Conservation (phyloP, 768 basidiomycete species). For the Boletus fagicola region DNA sequence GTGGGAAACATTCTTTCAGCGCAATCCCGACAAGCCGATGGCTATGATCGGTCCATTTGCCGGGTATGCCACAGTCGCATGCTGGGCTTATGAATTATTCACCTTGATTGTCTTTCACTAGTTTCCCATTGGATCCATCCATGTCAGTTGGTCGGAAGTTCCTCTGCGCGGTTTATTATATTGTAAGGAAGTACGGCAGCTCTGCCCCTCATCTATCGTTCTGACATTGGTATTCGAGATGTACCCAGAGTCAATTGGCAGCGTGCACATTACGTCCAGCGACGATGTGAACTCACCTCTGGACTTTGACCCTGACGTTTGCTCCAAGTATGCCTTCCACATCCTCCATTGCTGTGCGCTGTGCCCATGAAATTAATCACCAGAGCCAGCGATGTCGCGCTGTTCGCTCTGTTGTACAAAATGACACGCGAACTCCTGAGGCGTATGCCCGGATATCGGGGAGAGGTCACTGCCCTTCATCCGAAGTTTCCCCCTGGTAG, state of each 20-base stretch:
- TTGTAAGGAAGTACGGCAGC: conserved; percentile 23
- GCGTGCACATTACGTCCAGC: conserved; percentile 46
- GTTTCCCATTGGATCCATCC: conserved; percentile 24
- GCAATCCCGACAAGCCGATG: conserved; percentile 56
- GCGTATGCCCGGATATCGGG: conserved; percentile 42
- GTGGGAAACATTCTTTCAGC: conserved; percentile 53
- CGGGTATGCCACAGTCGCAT: conserved; percentile 32
- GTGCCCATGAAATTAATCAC: background rate
- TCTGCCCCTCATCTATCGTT: background rate
- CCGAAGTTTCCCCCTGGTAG: conserved; percentile 34
- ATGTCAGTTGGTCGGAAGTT: conserved; percentile 24
- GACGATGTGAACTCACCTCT: conserved; percentile 40
- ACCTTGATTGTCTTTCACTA: conserved; percentile 4
- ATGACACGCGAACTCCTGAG: conserved; percentile 51
- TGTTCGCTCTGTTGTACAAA: conserved; percentile 55
- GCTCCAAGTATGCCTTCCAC: conserved; percentile 37
- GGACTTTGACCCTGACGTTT: conserved; percentile 46
- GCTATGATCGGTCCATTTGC: conserved; percentile 40
- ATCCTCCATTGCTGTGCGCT: background rate
- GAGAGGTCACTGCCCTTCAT: conserved; percentile 16
- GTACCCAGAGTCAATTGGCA: conserved; percentile 49
- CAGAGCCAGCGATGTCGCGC: conserved; percentile 39
- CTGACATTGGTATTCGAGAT: conserved; percentile 16
- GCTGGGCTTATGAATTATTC: background rate
- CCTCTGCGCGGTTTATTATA: conserved; percentile 31